A percentile compares a stretch with the other conserved stretches of the same genome.
phyloP scores from a whole-genome alignment of 441 rosid species.

The Viola pubescens region DNA sequence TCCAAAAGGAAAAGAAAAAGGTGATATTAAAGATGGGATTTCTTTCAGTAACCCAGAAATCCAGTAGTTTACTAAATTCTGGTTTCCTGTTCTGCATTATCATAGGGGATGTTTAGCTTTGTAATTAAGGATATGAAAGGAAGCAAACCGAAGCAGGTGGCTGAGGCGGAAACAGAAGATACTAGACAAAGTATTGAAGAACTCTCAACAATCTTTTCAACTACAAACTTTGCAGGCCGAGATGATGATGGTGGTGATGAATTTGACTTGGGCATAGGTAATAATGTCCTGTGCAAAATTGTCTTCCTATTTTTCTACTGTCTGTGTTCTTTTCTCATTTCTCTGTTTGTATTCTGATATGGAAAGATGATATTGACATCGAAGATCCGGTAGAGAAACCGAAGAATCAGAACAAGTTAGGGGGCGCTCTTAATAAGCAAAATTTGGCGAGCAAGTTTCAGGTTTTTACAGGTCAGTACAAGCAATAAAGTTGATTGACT shows the following conservation, averaged over 20 bases:
- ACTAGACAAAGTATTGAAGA: constrained; percentile 55
- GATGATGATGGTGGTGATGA: constrained; percentile 46
- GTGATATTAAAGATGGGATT: constrained; percentile 22
- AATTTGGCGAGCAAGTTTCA: constrained; percentile 65
- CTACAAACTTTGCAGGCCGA: constrained; percentile 49
- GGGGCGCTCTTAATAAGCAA: constrained; percentile 50
- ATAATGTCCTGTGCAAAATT: constrained; percentile 3
- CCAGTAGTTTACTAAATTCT: neutral
- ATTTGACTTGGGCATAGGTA: constrained; percentile 59
- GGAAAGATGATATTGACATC: constrained; percentile 75
- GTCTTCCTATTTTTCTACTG: neutral
- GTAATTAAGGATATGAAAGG: constrained; percentile 54
- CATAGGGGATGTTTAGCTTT: constrained; percentile 75
- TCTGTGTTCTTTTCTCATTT: neutral
- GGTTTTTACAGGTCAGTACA: constrained; percentile 46
- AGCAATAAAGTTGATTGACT: neutral
- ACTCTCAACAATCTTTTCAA: constrained; percentile 45
- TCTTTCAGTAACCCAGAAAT: neutral
- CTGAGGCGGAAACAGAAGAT: constrained; percentile 56
- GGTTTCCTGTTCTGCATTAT: constrained; percentile 15
- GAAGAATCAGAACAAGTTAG: constrained; percentile 53
- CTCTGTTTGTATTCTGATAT: constrained; percentile 4
- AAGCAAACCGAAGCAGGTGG: constrained; percentile 45
- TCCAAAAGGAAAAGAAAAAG: constrained; percentile 80
- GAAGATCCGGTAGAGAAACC: constrained; percentile 58